phyloP scores from a whole-genome alignment of 2,329 filamentous ascomycete genomes.

The Pestalotiopsis sp. region DNA sequence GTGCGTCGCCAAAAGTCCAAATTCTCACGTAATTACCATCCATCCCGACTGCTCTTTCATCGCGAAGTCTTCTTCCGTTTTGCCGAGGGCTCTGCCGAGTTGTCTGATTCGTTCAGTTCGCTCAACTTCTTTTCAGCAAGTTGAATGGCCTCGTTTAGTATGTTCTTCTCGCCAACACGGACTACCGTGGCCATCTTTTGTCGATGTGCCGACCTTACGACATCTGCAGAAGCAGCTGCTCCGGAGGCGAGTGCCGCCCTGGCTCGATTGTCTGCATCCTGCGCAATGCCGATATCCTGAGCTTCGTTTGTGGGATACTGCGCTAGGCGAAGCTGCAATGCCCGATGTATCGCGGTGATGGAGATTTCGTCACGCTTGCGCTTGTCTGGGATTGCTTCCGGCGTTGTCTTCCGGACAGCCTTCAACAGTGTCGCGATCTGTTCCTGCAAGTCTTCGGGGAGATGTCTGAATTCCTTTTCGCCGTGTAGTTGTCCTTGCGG shows the following conservation, averaged over 20 bases:
- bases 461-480: constrained; percentile 38
- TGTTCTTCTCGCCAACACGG: constrained; percentile 71
- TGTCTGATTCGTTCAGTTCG: constrained; percentile 16
- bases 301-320: constrained; percentile 45
- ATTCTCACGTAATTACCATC: not conserved
- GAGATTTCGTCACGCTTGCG: constrained; percentile 50
- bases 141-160: constrained; percentile 58
- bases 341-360: constrained; percentile 40
- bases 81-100: constrained; percentile 26
- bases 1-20: not conserved
- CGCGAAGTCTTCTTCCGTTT: constrained; percentile 25
- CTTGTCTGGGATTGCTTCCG: constrained; percentile 49
- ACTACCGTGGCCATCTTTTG: constrained; percentile 67
- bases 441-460: constrained; percentile 54
- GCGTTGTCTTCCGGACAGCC: constrained; percentile 46
- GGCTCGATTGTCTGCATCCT: constrained; percentile 23
- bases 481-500: constrained; percentile 47
- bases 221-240: not conserved
- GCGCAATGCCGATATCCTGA: constrained; percentile 43
- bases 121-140: constrained; percentile 33
- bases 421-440: constrained; percentile 56
- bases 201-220: constrained; percentile 28
- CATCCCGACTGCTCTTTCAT: not conserved
- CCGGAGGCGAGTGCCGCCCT: not conserved
- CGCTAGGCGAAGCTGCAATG: constrained; percentile 39